Evolutionary conservation across 345 rosid species (phyloP).

Genomic region (Populus deltoides): DNA sequence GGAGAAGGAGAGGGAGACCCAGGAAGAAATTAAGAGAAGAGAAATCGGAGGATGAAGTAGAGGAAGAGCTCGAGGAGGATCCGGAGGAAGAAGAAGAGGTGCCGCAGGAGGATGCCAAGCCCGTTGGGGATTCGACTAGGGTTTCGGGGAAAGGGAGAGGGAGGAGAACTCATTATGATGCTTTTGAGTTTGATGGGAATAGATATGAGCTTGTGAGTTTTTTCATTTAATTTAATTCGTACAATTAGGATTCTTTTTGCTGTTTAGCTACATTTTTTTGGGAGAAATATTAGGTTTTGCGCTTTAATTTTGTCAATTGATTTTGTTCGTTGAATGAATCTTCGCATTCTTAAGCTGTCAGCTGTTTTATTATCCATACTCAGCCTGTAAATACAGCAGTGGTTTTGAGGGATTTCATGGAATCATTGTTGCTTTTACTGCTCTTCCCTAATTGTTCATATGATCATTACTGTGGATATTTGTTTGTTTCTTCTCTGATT

Average conservation of each 20-base stretch:
- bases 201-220: conserved; percentile 53
- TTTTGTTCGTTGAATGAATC: not conserved
- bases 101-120: conserved; percentile 72
- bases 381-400: not conserved
- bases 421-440: not conserved
- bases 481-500: not conserved
- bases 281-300: not conserved
- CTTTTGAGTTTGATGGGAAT: conserved; percentile 74
- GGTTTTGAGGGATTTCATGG: not conserved
- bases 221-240: not conserved
- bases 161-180: conserved; percentile 51
- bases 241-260: not conserved
- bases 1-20: conserved; percentile 26
- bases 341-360: not conserved
- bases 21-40: conserved; percentile 22
- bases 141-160: conserved; percentile 76
- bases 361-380: not conserved
- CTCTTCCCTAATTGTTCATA: not conserved
- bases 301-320: not conserved
- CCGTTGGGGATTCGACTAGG: conserved; percentile 59
- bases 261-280: conserved; percentile 1
- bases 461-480: not conserved
- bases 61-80: conserved; percentile 29
- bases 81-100: conserved; percentile 66
- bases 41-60: conserved; percentile 23